These are phyloP conservation scores for Cryptococcus maquisensis DNA, from an alignment of 1,284 basidiomycete genomes.

Conservation along the genomic window DNA sequence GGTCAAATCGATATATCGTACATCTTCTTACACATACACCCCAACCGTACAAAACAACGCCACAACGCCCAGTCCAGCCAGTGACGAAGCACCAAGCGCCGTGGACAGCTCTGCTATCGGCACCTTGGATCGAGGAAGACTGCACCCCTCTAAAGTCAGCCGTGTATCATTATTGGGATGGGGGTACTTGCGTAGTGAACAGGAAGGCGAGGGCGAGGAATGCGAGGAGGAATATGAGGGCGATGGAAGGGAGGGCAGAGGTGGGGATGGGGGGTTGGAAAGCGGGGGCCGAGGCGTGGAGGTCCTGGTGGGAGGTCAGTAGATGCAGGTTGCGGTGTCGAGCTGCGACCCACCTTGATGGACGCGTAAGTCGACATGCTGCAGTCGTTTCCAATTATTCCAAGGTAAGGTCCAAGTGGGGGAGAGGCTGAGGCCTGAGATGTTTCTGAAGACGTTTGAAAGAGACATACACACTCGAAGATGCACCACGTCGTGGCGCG, in stretches of 20 bases:
- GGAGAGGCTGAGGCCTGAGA: too few species aligned
- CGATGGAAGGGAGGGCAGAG: slow-evolving; percentile 64
- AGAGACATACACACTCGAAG: not conserved
- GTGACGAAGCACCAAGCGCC: slow-evolving; percentile 65
- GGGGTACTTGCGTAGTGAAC: slow-evolving; percentile 70
- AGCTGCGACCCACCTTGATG: slow-evolving; percentile 20
- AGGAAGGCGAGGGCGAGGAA: slow-evolving; percentile 81
- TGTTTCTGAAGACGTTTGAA: not conserved
- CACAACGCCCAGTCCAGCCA: slow-evolving; percentile 79
- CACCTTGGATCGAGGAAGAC: slow-evolving; percentile 33
- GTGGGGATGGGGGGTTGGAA: slow-evolving; percentile 68
- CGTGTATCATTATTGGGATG: not conserved
- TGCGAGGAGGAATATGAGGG: slow-evolving; percentile 63
- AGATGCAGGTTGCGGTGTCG: not conserved
- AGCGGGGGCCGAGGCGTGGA: slow-evolving; percentile 56
- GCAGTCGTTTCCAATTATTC: not conserved
- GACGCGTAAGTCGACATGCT: slow-evolving; percentile 24
- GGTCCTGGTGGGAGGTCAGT: slow-evolving; percentile 47
- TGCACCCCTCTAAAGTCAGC: slow-evolving; percentile 5
- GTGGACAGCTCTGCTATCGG: slow-evolving; percentile 67
- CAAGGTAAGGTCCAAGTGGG: too few species aligned
- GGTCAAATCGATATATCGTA: too few species aligned
- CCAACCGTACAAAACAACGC: slow-evolving; percentile 80
- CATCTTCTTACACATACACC: slow-evolving; percentile 65
- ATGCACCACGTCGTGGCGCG: too few species aligned